phyloP scores from a whole-genome alignment of 805 yeast genomes.

The Brettanomyces sp. region DNA sequence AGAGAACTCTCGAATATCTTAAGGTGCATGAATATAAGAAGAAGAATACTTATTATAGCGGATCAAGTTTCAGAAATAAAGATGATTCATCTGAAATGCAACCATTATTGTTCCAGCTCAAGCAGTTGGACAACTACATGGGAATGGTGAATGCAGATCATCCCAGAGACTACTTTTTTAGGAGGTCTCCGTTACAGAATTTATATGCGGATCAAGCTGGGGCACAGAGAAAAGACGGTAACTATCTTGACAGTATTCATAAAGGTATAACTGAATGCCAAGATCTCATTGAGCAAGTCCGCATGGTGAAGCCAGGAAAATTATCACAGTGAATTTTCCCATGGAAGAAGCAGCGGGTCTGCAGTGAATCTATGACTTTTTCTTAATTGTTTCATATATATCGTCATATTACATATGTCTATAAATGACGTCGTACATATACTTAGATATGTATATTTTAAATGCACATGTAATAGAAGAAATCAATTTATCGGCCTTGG shows the following conservation, averaged over 20 bases:
- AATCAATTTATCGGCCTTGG: too few relatives aligned
- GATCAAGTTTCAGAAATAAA: constrained; percentile 5
- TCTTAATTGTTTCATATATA: too few relatives aligned
- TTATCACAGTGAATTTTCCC: neutral
- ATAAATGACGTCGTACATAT: neutral
- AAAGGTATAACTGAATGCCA: constrained; percentile 15
- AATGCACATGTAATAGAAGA: neutral
- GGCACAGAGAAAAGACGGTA: constrained; percentile 8
- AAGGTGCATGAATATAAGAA: constrained; percentile 18
- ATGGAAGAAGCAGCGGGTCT: too few relatives aligned
- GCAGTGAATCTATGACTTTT: too few relatives aligned
- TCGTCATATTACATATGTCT: neutral
- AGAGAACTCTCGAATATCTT: constrained; percentile 18
- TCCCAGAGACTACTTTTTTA: constrained; percentile 25
- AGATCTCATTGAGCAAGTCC: constrained; percentile 1
- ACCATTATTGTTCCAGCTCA: constrained; percentile 25
- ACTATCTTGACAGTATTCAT: constrained; percentile 20
- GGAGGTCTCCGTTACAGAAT: constrained; percentile 15
- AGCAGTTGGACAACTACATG: constrained; percentile 22
- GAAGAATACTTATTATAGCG: constrained; percentile 5
- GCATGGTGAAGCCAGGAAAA: neutral
- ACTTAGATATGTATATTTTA: neutral
- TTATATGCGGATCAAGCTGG: constrained; percentile 2
- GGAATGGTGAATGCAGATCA: constrained; percentile 25
- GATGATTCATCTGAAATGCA: constrained; percentile 25